Evolutionary conservation across 164 flowering plant genomes (phyloP).

Genomic region (Nymphaea thermarum): DNA sequence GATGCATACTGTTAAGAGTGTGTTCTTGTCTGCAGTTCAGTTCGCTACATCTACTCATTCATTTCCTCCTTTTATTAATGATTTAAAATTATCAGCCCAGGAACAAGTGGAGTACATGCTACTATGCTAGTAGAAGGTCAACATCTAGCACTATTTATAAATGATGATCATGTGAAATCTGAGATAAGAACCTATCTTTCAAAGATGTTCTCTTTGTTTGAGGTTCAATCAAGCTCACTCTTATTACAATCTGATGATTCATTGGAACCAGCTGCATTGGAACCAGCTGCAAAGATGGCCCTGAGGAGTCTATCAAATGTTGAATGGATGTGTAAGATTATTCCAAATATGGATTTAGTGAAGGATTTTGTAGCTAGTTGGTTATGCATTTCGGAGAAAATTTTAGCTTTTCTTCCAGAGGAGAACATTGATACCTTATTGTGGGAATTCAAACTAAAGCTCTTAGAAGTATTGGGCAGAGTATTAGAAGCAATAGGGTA

Average conservation of each 20-base stretch:
- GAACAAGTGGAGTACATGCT: constrained; percentile 87
- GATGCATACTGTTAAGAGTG: constrained; percentile 43
- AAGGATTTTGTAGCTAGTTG: constrained; percentile 64
- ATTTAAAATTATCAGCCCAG: constrained; percentile 69
- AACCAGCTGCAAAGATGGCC: constrained; percentile 28
- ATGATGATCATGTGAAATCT: constrained; percentile 58
- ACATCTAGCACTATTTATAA: constrained; percentile 36
- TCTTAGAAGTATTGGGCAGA: constrained; percentile 51
- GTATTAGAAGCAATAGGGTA: constrained; percentile 83
- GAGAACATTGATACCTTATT: constrained; percentile 30
- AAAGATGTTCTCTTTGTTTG: constrained; percentile 30
- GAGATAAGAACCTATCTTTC: constrained; percentile 46
- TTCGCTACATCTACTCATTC: constrained; percentile 50
- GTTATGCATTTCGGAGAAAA: constrained; percentile 35
- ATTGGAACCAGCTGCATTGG: constrained; percentile 10
- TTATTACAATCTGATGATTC: constrained; percentile 19
- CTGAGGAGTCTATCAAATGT: constrained; percentile 40
- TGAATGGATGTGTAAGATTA: constrained; percentile 64
- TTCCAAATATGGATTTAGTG: constrained; percentile 66
- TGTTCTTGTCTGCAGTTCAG: constrained; percentile 63
- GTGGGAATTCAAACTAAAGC: constrained; percentile 62
- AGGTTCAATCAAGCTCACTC: constrained; percentile 25
- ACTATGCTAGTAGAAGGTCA: constrained; percentile 84
- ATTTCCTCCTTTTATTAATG: constrained; percentile 46
- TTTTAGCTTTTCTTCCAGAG: constrained; percentile 36